Conservation (phyloP, 768 basidiomycete species). For the Lactifluus subvellereus region DNA sequence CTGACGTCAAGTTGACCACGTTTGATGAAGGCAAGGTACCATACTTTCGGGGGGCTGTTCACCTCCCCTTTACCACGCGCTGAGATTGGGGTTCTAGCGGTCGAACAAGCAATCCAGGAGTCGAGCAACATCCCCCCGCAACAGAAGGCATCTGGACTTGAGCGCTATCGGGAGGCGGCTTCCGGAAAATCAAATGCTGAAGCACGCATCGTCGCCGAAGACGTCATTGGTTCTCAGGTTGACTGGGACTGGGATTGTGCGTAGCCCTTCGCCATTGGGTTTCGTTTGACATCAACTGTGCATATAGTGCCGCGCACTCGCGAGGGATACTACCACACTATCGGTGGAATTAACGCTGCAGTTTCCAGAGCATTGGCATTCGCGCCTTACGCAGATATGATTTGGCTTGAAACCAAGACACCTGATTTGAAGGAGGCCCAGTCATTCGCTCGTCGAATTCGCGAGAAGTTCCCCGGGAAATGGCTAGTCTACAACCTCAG, state of each 20-base stretch:
- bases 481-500: slow-evolving; percentile 92
- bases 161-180: slow-evolving; percentile 53
- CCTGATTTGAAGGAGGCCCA: slow-evolving; percentile 78
- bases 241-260: slow-evolving; percentile 87
- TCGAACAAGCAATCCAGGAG: slow-evolving; percentile 49
- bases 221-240: slow-evolving; percentile 64
- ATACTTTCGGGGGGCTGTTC: not conserved
- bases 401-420: slow-evolving; percentile 92
- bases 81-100: slow-evolving; percentile 38
- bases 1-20: slow-evolving; percentile 61
- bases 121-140: slow-evolving; percentile 37
- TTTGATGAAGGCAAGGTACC: slow-evolving; percentile 68
- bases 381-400: slow-evolving; percentile 81
- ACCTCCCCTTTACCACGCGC: slow-evolving; percentile 1
- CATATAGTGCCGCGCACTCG: slow-evolving; percentile 71
- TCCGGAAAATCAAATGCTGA: slow-evolving; percentile 66
- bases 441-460: slow-evolving; percentile 69
- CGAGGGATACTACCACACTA: slow-evolving; percentile 89
- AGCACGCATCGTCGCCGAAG: slow-evolving; percentile 65
- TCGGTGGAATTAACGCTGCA: slow-evolving; percentile 74
- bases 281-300: not conserved
- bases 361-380: slow-evolving; percentile 75
- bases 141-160: slow-evolving; percentile 51
- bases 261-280: slow-evolving; percentile 30
- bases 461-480: slow-evolving; percentile 69